Conservation (phyloP, 768 basidiomycete genomes). For the Boletus vermiculosoides region DNA sequence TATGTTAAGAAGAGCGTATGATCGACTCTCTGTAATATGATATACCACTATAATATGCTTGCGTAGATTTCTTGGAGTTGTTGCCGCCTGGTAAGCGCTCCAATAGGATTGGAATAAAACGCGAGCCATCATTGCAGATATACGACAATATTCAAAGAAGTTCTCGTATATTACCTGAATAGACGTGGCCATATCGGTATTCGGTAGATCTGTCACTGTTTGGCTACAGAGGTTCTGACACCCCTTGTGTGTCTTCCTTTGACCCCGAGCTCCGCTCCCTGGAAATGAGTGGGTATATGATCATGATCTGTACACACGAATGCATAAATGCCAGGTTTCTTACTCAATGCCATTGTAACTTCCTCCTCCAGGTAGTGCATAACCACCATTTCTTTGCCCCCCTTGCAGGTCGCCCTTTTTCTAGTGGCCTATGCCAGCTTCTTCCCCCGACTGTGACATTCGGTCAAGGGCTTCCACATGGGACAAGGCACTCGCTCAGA, state of each 20-base stretch:
- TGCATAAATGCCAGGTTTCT: slow-evolving; percentile 38
- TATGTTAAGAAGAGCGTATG: slow-evolving; percentile 88
- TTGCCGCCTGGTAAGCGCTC: slow-evolving; percentile 26
- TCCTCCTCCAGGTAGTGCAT: slow-evolving; percentile 25
- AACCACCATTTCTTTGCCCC: slow-evolving; percentile 23
- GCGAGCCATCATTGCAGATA: slow-evolving; percentile 20
- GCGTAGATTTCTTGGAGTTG: slow-evolving; percentile 34
- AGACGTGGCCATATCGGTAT: slow-evolving; percentile 35
- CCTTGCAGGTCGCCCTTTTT: slow-evolving; percentile 18
- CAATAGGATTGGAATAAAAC: slow-evolving; percentile 24
- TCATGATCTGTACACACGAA: slow-evolving; percentile 36
- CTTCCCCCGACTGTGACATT: slow-evolving; percentile 25
- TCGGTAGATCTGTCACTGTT: slow-evolving; percentile 35
- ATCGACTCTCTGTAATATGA: slow-evolving; percentile 43
- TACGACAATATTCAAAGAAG: slow-evolving; percentile 30
- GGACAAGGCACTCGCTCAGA: slow-evolving; percentile 36
- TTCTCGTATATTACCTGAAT: slow-evolving; percentile 32
- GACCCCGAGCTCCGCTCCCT: slow-evolving; percentile 41
- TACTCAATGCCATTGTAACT: slow-evolving; percentile 33
- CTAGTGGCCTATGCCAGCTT: slow-evolving; percentile 32
- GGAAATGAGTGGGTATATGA: slow-evolving; percentile 40
- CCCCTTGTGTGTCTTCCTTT: slow-evolving; percentile 38
- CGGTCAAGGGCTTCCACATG: slow-evolving; percentile 36
- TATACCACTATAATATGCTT: slow-evolving; percentile 46
- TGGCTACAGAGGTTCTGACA: slow-evolving; percentile 36